A percentile compares a stretch with the other conserved stretches of the same genome.
phyloP scores from a whole-genome alignment of 768 basidiomycete species.

The Mycena leptocephala region DNA sequence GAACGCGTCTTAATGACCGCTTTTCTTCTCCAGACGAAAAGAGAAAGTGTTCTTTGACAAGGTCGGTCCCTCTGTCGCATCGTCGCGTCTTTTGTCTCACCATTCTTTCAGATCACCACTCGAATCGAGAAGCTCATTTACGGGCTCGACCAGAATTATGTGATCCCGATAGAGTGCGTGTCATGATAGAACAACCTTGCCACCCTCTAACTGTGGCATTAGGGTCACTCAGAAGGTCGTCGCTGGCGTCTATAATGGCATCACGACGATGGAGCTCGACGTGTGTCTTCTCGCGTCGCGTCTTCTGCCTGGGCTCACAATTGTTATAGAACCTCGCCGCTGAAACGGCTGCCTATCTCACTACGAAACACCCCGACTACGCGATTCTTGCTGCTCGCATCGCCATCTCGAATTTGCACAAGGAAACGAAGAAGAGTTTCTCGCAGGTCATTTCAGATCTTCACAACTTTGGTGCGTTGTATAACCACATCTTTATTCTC shows the following conservation, averaged over 20 bases:
- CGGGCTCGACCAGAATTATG: conserved; percentile 93
- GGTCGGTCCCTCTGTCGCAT: conserved; percentile 58
- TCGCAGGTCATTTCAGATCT: conserved; percentile 93
- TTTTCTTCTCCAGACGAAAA: conserved; percentile 72
- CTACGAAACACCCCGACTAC: conserved; percentile 98
- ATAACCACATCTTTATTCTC: neutral
- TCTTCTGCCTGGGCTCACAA: conserved; percentile 71
- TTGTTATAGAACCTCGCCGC: conserved; percentile 91
- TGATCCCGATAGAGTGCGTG: conserved; percentile 93
- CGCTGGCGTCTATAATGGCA: conserved; percentile 93
- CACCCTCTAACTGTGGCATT: conserved; percentile 8
- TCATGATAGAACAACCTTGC: neutral
- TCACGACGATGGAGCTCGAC: conserved; percentile 98
- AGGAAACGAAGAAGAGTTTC: conserved; percentile 99
- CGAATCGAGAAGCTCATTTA: conserved; percentile 94
- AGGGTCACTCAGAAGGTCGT: conserved; percentile 96
- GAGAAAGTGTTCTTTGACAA: conserved; percentile 97
- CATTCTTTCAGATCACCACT: conserved; percentile 80
- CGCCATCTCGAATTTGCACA: conserved; percentile 98
- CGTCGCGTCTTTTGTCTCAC: conserved; percentile 35
- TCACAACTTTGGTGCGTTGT: conserved; percentile 81
- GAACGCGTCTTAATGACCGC: conserved; percentile 48
- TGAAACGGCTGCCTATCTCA: conserved; percentile 97
- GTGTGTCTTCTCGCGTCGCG: conserved; percentile 61
- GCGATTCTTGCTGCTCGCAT: conserved; percentile 99